phyloP scores from a whole-genome alignment of 2,329 filamentous ascomycete species.

The Colletotrichum tabaci region DNA sequence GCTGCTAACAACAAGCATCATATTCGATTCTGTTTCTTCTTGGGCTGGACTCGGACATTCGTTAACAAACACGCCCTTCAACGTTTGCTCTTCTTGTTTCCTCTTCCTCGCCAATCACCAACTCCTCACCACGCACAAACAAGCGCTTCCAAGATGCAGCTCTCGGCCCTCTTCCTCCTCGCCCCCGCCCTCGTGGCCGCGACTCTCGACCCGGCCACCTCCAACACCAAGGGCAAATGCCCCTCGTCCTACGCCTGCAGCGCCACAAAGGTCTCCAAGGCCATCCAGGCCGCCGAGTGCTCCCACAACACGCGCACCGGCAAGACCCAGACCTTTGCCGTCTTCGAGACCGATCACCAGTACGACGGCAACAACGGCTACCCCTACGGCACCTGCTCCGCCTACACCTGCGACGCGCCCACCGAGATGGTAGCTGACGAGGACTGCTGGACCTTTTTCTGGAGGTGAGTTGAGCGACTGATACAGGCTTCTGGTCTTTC shows the following conservation, averaged over 20 bases:
- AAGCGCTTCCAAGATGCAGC: constrained; percentile 14
- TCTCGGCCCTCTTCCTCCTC: constrained; percentile 29
- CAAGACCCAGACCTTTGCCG: constrained; percentile 38
- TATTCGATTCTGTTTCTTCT: background rate
- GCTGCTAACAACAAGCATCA: background rate
- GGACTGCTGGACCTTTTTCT: constrained; percentile 41
- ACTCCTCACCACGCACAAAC: background rate
- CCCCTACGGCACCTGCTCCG: constrained; percentile 40
- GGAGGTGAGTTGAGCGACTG: constrained; percentile 28
- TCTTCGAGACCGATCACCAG: constrained; percentile 40
- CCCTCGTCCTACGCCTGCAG: constrained; percentile 34
- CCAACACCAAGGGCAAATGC: constrained; percentile 40
- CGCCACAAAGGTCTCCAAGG: constrained; percentile 38
- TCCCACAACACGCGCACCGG: constrained; percentile 39
- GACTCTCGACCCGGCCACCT: constrained; percentile 37
- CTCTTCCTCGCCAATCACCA: background rate
- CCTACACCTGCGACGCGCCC: constrained; percentile 32
- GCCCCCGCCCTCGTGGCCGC: constrained; percentile 33
- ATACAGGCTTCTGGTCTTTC: fast-evolving
- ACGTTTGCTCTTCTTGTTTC: background rate
- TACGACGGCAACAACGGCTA: constrained; percentile 31
- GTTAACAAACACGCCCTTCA: background rate
- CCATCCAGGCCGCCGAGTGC: constrained; percentile 42
- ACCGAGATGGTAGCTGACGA: constrained; percentile 30
- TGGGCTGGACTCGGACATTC: constrained; percentile 11